Percentiles rank a stretch among this genome's conserved stretches.
phyloP scores from a whole-genome alignment of 192 early-diverging fungal genomes.

The Entomortierella beljakovae region DNA sequence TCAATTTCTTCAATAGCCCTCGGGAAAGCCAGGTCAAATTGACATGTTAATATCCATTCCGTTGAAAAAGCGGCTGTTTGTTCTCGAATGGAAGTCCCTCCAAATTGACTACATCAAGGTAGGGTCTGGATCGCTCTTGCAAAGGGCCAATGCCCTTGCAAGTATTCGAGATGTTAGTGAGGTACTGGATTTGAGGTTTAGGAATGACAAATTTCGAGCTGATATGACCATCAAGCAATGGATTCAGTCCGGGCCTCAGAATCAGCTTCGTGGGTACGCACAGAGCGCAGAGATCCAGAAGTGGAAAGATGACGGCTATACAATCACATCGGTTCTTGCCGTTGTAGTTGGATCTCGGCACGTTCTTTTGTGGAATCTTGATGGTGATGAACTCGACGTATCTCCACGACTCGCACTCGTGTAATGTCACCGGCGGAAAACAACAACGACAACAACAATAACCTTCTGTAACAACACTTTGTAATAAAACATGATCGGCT shows the following conservation, averaged over 20 bases:
- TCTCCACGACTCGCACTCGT: slow-evolving; percentile 32
- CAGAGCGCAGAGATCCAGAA: slow-evolving; percentile 18
- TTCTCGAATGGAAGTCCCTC: slow-evolving; percentile 46
- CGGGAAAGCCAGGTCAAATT: slow-evolving; percentile 25
- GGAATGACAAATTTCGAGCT: slow-evolving; percentile 30
- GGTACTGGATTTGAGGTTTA: slow-evolving; percentile 34
- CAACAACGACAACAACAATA: background rate
- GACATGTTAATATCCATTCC: slow-evolving; percentile 40
- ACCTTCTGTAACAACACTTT: slow-evolving; percentile 14
- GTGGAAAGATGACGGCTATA: slow-evolving; percentile 27
- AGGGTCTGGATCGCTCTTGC: slow-evolving; percentile 28
- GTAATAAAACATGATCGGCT: slow-evolving; percentile 21
- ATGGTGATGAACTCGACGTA: slow-evolving; percentile 16
- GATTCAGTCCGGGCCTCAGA: slow-evolving; percentile 27
- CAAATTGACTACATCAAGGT: slow-evolving; percentile 43
- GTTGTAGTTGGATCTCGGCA: slow-evolving; percentile 38
- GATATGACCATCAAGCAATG: slow-evolving; percentile 46
- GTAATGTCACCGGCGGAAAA: slow-evolving; percentile 10
- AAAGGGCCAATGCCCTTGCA: slow-evolving; percentile 24
- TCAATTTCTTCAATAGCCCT: slow-evolving; percentile 20
- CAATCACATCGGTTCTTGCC: slow-evolving; percentile 27
- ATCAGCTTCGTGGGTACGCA: slow-evolving; percentile 25
- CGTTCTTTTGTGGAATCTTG: slow-evolving; percentile 35
- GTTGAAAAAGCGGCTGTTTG: slow-evolving; percentile 26
- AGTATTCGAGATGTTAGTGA: slow-evolving; percentile 10